Conservation (phyloP, 2,329 filamentous ascomycete species). For the Diaporthe nobilis region DNA sequence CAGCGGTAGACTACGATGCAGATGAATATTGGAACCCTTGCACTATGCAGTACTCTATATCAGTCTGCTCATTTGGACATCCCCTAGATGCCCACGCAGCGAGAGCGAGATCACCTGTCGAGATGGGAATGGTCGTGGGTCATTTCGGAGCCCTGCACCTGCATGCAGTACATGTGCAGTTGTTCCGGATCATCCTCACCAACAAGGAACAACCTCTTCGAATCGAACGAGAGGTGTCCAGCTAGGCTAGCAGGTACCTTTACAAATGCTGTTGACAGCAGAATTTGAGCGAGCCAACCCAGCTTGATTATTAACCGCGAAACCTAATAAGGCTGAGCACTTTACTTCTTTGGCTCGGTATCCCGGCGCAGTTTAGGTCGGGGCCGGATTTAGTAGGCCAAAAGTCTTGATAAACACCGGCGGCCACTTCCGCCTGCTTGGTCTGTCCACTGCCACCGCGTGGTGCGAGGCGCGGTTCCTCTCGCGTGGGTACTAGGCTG, state of each 20-base stretch:
- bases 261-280: slow-evolving; percentile 27
- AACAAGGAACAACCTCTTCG: not conserved
- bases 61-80: not conserved
- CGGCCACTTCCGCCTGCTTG: slow-evolving; percentile 14
- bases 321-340: slow-evolving; percentile 26
- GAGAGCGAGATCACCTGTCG: not conserved
- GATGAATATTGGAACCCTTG: slow-evolving; percentile 15
- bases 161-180: not conserved
- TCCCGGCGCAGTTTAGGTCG: slow-evolving; percentile 16
- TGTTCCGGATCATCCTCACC: not conserved
- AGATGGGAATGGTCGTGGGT: not conserved
- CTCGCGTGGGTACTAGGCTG: not conserved
- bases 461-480: slow-evolving; percentile 17
- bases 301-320: slow-evolving; percentile 3
- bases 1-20: not conserved
- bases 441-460: slow-evolving; percentile 22
- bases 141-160: not conserved
- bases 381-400: slow-evolving; percentile 21
- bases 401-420: slow-evolving; percentile 17
- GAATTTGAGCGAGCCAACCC: slow-evolving; percentile 6
- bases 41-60: not conserved
- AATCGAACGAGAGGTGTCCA: not conserved
- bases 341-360: slow-evolving; percentile 18
- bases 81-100: not conserved
- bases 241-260: not conserved